Percentiles rank a stretch among this genome's conserved stretches.
Evolutionary conservation across 176 grass and related monocot species (phyloP).

Genomic region (Triticum dicoccoides): DNA sequence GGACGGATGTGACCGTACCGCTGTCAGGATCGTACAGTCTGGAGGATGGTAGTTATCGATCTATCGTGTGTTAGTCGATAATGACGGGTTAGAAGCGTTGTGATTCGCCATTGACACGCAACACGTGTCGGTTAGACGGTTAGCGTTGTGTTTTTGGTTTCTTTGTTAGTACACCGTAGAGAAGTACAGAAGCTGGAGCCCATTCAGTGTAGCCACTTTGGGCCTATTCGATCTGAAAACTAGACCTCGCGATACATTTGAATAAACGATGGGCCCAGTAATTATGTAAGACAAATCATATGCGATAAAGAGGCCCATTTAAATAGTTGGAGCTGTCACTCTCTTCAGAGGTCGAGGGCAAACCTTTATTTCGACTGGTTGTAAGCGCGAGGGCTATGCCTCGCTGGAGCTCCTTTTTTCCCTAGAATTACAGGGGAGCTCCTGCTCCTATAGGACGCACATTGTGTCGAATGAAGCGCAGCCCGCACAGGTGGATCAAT

Average conservation of each 20-base stretch:
- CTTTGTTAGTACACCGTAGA: background rate
- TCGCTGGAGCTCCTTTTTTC: too few relatives aligned
- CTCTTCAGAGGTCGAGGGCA: too few relatives aligned
- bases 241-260: background rate
- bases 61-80: background rate
- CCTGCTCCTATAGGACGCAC: too few relatives aligned
- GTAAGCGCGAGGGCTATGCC: too few relatives aligned
- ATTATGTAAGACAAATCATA: background rate
- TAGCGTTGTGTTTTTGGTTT: background rate
- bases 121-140: conserved; percentile 1
- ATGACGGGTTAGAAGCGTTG: background rate
- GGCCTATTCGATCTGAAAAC: background rate
- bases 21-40: background rate
- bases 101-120: background rate
- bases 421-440: too few relatives aligned
- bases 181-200: too few relatives aligned
- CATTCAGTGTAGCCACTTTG: background rate
- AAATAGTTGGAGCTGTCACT: too few relatives aligned
- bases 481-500: too few relatives aligned
- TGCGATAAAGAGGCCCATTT: too few relatives aligned
- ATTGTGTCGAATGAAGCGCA: too few relatives aligned
- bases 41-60: background rate
- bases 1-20: conserved; percentile 34
- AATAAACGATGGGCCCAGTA: background rate
- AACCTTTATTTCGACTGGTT: too few relatives aligned